Base-by-base conservation (phyloP, 108 stramenopile genomes). In the Pseudonitzschia multiseries region DNA sequence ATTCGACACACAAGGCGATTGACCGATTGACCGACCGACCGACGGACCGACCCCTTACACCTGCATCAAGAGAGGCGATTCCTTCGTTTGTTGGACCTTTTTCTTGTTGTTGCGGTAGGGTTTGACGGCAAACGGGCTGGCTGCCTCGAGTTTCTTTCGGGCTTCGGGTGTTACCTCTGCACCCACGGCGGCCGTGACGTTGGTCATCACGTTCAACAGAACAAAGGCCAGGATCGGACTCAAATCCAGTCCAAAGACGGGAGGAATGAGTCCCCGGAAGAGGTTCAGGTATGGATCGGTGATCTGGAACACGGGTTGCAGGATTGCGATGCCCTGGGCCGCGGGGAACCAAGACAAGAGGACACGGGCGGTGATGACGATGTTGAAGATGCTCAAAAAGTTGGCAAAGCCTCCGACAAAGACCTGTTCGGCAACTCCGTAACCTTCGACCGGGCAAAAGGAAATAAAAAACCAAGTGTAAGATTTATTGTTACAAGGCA, bases 201-300 rank as follows among this genome's bases (percentile, higher is more conserved):
- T 84, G 6, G 75, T 81, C 74, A 90, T 28, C 15, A 84, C 79
- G 56, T 78, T 86, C 57, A 90, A 77, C 20, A 84, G 48, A 72
- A 90, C 87, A 64, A 90, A 87, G 4, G 85, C 94, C 59, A 89
- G 65, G 53, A 96, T 82, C 3, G 94, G 90, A 72, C 83, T 84
- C 22, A 96, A 71, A 73, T 96, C 94, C 72, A 96, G 70, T 26
- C 94, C 94, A 80, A 89, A 90, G 26, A 96, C 66, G 8, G 91
- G 89, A 24, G 94, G 94, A 61, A 93, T 90, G 29, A 92, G 79
- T 4, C 90, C 91, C 6, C 94, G 84, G 70, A 96, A 97, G 44
- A 92, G 70, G 71, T 96, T 97, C 50, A 97, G 72, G 75, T 92
- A 96, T 9, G 95, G 95, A 88, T 96, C 97, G 0, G 97, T 96